Base-by-base conservation (phyloP, 2,329 filamentous ascomycete species). In the Aspergillus pseudoviridinutans region DNA sequence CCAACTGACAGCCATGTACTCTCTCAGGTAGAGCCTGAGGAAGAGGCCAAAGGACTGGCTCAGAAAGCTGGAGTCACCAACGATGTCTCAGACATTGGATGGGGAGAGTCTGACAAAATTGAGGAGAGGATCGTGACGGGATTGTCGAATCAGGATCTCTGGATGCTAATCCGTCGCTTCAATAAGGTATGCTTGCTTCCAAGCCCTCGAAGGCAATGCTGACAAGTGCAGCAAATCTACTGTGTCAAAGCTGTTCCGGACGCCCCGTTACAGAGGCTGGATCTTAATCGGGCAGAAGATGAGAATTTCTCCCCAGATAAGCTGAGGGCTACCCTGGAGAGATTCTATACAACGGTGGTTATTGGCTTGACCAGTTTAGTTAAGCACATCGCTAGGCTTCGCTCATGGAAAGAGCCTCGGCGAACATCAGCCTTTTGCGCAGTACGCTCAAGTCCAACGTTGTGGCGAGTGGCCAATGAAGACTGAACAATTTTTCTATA, bases 251-350 rank as follows among this genome's bases (percentile, higher is more conserved):
- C 88, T 28, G 84, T 87, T 22, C 74, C 80, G 1, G 72, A 80
- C 49, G 71, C 82, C 3, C 80, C 83, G 1, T 82, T 88, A 1
- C 88, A 87, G 3, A 84, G 86, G 24, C 76, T 95, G 44, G 91
- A 95, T 70, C 81, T 95, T 57, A 91, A 92, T 65, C 88, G 91
- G 55, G 87, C 89, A 4, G 88, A 92, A 24, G 86, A 92, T 55
- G 90, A 94, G 61, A 87, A 91, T 54, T 94, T 94, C 70, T 90
- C 88, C 0, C 90, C 91, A 0, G 90, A 94, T 66, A 94, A 94
- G 74, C 77, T 95, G 54, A 83, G 91, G 9, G 85, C 87, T 6
- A 91, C 89, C 52, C 71, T 94, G 9, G 91, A 95, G 73, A 81
- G 91, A 14, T 77, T 94, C 9, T 96, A 95, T 71, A 91, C 90